A percentile compares a stretch with the other conserved stretches of the same genome.
Conservation (phyloP, 2,329 filamentous ascomycete species). For the Arthroderma uncinatum region DNA sequence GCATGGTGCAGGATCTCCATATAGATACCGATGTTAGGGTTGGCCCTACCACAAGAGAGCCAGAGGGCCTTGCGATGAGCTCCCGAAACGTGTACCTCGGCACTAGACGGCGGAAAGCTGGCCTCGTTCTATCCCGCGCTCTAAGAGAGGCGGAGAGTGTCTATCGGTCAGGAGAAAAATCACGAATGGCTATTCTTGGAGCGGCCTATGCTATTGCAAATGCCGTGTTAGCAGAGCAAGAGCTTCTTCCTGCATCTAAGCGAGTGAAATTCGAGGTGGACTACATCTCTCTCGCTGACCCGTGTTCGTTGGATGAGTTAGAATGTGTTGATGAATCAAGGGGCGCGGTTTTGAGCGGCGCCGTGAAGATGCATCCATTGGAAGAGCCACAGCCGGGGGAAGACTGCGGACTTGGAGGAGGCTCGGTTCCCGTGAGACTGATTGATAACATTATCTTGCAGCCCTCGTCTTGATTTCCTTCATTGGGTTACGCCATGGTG, state of each 20-base stretch:
- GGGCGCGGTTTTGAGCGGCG: conserved; percentile 80
- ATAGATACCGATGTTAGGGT: conserved; percentile 64
- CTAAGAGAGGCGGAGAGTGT: conserved; percentile 58
- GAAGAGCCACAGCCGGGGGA: conserved; percentile 60
- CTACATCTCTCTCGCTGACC: conserved; percentile 84
- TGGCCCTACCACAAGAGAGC: conserved; percentile 61
- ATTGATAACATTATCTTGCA: conserved; percentile 84
- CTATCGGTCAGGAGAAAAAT: conserved; percentile 46
- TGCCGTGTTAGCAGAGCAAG: conserved; percentile 49
- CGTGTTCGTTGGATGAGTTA: conserved; percentile 69
- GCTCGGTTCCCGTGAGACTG: conserved; percentile 65
- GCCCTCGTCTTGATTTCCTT: conserved; percentile 17
- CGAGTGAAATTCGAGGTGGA: conserved; percentile 71
- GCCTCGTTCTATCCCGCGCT: conserved; percentile 59
- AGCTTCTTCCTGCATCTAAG: conserved; percentile 45
- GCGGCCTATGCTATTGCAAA: conserved; percentile 54
- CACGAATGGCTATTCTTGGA: conserved; percentile 57
- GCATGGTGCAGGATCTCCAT: conserved; percentile 80
- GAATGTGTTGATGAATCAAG: conserved; percentile 54
- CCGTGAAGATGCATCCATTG: conserved; percentile 77
- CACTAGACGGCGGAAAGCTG: conserved; percentile 56
- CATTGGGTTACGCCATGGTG: background rate
- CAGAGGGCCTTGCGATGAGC: conserved; percentile 78
- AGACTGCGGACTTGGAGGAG: conserved; percentile 57
- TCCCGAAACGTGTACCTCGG: conserved; percentile 92